These are phyloP conservation scores for Camelina hispida DNA, from an alignment of 345 rosid species.

Conservation along the genomic window DNA sequence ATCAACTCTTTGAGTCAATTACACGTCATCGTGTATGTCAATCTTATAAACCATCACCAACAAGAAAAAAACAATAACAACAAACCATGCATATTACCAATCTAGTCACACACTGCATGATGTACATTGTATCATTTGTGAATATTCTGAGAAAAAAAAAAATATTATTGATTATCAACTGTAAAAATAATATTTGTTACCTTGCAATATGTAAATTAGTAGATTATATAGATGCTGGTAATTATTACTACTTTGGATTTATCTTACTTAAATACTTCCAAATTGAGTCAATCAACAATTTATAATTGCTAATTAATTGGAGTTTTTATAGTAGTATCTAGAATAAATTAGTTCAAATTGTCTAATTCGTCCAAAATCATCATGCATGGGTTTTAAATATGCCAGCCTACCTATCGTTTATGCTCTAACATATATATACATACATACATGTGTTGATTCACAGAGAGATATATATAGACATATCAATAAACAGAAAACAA, in stretches of 20 bases:
- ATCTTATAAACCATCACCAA: background rate
- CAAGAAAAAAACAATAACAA: background rate
- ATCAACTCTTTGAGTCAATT: slow-evolving; percentile 29
- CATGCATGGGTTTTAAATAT: slow-evolving; percentile 30
- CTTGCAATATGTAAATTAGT: background rate
- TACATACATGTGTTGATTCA: background rate
- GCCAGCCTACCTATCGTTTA: slow-evolving; percentile 11
- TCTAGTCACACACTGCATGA: background rate
- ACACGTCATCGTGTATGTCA: slow-evolving; percentile 37
- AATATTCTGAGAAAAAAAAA: background rate
- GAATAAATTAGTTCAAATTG: slow-evolving; percentile 25
- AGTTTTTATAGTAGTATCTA: background rate
- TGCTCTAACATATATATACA: background rate
- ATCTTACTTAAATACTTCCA: background rate
- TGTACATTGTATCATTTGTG: background rate
- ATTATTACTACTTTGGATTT: background rate
- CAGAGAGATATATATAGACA: slow-evolving; percentile 24
- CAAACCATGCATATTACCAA: slow-evolving; percentile 13
- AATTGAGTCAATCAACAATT: slow-evolving; percentile 13
- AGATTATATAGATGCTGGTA: background rate
- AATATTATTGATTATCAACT: background rate
- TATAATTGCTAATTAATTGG: background rate
- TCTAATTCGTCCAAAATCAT: slow-evolving; percentile 25
- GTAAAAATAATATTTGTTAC: background rate
- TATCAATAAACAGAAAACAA: slow-evolving; percentile 14